Conservation (phyloP, 2,329 filamentous ascomycete species). For the Fusarium euwallaceae region DNA sequence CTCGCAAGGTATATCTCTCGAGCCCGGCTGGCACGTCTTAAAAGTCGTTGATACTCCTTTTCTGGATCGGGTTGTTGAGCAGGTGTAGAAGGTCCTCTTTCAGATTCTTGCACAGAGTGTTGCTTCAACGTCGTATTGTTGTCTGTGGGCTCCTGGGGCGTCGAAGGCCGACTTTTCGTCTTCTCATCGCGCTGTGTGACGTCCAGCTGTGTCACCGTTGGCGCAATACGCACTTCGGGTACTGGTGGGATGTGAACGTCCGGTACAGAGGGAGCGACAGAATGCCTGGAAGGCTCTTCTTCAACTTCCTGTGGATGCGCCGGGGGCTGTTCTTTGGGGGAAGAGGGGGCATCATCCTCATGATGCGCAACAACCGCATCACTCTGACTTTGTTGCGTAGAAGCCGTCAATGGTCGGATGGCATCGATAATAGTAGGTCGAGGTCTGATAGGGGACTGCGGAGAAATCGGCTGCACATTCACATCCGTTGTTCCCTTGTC, state of each 20-base stretch:
- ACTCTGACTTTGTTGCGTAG: conserved; percentile 14
- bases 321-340: conserved; percentile 3
- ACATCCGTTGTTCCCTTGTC: conserved; percentile 16
- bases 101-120: conserved; percentile 4
- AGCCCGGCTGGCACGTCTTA: conserved; percentile 70
- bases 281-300: conserved; percentile 8
- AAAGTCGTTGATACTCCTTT: conserved; percentile 38
- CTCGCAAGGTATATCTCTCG: conserved; percentile 72
- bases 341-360: conserved; percentile 6
- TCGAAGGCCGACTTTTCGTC: conserved; percentile 12
- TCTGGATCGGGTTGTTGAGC: conserved; percentile 16
- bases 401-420: conserved; percentile 17
- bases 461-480: conserved; percentile 3
- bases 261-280: background rate
- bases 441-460: conserved; percentile 28
- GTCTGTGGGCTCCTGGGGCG: conserved; percentile 8
- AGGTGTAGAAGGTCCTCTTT: conserved; percentile 22
- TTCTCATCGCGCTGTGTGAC: conserved; percentile 15
- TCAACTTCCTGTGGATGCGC: conserved; percentile 1
- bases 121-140: conserved; percentile 4
- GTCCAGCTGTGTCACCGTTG: conserved; percentile 6
- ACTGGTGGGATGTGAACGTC: conserved; percentile 1
- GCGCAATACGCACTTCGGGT: conserved; percentile 11
- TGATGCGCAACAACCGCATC: conserved; percentile 5
- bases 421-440: conserved; percentile 19